Base-by-base conservation (phyloP, 2,329 filamentous ascomycete species). In the Xylariaceae sp. region DNA sequence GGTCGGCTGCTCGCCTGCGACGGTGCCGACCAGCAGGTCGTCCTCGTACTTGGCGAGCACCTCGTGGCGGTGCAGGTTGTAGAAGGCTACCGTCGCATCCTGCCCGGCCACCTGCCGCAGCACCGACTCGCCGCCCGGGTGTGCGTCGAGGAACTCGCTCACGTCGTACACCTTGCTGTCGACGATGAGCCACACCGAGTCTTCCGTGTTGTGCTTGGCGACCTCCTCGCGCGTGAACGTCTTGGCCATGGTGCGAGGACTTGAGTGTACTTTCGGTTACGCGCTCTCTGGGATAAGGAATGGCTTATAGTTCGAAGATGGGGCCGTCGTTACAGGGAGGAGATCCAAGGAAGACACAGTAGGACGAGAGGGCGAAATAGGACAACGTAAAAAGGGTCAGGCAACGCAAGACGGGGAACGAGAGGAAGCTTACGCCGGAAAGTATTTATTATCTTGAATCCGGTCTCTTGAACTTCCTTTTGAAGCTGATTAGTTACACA, bases 31-130 rank as follows among this genome's bases (percentile, higher is more conserved):
- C 72, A 83, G 87, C 15, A 96, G 81, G 64, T 83, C 79, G 40
- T 83, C 79, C 39, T 80, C 75, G 78, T 95, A 95, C 71, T 92
- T 92, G 56, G 85, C 77, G 9, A 96, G 81, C n/a, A 95, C 89
- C 73, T 96, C 91, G 64, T 96, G 91, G 21, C 91, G 81, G 75
- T 96, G 92, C 47, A 96, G 85, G 77, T 95, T 95, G 82, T 95
- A 96, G 74, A 95, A 96, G 51, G 87, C 88, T 29, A 81, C 76
- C 2, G 91, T 96, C 44, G 91, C 90, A 68, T 96, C 91, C 61
- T 84, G 81, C 58, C 91, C 91, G 24, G 89, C 91, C 41, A 93
- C 83, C 73, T 96, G 90, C 48, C 83, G 81, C 30, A 95, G 83
- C 20, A 95, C 91, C 36, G 88, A 85, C 65, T 86, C 85, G 65